A percentile compares a stretch with the other conserved stretches of the same genome.
Evolutionary conservation across 2,329 filamentous ascomycete species (phyloP).

Genomic region (Colletotrichum spinosum): DNA sequence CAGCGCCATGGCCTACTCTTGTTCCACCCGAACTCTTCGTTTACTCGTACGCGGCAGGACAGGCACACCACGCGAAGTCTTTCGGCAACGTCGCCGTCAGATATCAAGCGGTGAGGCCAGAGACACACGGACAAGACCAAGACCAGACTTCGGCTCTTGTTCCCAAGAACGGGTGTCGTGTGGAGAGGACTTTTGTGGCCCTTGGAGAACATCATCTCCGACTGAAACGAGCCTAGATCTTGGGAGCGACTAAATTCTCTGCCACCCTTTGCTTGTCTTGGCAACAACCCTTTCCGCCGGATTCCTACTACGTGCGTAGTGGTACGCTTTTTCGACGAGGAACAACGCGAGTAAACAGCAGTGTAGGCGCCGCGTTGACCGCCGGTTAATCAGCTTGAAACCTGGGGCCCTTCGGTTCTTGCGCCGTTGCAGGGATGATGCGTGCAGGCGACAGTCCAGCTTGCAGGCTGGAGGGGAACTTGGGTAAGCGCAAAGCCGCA

Average conservation of each 20-base stretch:
- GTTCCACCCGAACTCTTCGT: neutral
- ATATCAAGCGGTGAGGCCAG: constrained; percentile 15
- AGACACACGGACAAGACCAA: too few species aligned
- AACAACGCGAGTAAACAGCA: neutral
- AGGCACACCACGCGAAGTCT: too few species aligned
- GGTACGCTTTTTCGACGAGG: neutral
- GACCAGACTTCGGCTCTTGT: constrained; percentile 9
- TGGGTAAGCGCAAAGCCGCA: constrained; percentile 1
- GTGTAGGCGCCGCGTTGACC: constrained; percentile 8
- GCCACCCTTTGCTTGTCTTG: neutral
- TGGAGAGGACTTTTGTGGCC: constrained; percentile 18
- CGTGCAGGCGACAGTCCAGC: neutral
- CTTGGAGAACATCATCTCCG: constrained; percentile 31
- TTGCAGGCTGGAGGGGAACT: neutral
- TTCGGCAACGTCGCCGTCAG: neutral
- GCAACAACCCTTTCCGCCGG: neutral
- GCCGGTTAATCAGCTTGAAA: constrained; percentile 34
- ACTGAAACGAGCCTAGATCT: constrained; percentile 32
- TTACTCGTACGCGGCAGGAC: too few species aligned
- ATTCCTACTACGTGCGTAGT: neutral
- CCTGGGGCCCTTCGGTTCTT: neutral
- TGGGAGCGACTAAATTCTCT: constrained; percentile 9
- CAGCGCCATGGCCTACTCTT: constrained; percentile 2
- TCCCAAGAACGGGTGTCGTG: neutral
- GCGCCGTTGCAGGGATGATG: constrained; percentile 25